phyloP scores from a whole-genome alignment of 192 early-diverging fungal species.

The Funneliformis geosporum region DNA sequence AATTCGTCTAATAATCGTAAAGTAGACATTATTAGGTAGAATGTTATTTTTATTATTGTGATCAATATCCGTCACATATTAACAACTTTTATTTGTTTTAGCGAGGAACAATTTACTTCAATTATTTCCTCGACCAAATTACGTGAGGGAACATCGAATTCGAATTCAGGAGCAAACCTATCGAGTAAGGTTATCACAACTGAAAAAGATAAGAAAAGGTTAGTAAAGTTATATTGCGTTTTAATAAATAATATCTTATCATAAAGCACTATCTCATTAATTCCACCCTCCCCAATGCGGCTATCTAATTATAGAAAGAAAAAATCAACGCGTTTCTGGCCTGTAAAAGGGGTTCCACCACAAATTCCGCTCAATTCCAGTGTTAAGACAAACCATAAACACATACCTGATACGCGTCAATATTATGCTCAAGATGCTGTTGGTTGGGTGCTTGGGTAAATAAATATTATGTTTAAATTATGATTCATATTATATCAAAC shows the following conservation, averaged over 20 bases:
- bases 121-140: not conserved
- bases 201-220: not conserved
- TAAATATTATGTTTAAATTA: not conserved
- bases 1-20: not conserved
- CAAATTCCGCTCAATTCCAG: not conserved
- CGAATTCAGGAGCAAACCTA: not conserved
- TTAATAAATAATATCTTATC: not conserved
- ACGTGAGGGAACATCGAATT: not conserved
- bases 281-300: not conserved
- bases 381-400: conserved; percentile 34
- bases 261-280: not conserved
- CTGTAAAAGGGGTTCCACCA: conserved; percentile 44
- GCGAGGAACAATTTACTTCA: conserved; percentile 9
- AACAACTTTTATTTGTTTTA: not conserved
- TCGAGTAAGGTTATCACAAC: not conserved
- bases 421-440: conserved; percentile 69
- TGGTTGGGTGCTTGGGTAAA: conserved; percentile 68
- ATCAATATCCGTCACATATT: not conserved
- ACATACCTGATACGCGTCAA: conserved; percentile 62
- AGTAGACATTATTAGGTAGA: conserved; percentile 10
- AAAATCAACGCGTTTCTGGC: conserved; percentile 54
- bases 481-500: not conserved
- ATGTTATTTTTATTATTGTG: not conserved
- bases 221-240: no score
- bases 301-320: conserved; percentile 38